Evolutionary conservation across 2,329 filamentous ascomycete species (phyloP).

Genomic region (Chaetomium sp.): DNA sequence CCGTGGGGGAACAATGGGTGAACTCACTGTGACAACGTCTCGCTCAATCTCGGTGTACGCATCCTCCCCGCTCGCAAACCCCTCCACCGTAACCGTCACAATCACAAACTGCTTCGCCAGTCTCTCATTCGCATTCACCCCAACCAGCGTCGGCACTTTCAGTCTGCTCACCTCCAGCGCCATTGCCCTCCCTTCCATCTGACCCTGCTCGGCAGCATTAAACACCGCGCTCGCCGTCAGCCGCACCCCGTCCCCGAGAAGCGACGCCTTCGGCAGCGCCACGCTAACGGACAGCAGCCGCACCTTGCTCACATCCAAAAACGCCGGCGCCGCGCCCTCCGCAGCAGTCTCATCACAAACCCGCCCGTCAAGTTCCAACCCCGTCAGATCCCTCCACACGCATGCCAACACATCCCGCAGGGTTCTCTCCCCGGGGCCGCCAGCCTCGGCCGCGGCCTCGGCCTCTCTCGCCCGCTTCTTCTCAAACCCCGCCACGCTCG

Average conservation of each 20-base stretch:
- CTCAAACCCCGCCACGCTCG: conserved; percentile 41
- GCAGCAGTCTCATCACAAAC: not conserved
- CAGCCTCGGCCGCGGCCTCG: too few species aligned
- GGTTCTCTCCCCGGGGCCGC: conserved; percentile 24
- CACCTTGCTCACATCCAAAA: conserved; percentile 45
- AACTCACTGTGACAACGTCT: conserved; percentile 61
- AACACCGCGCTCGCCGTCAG: conserved; percentile 52
- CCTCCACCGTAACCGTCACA: conserved; percentile 64
- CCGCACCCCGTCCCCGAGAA: conserved; percentile 63
- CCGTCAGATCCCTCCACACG: conserved; percentile 45
- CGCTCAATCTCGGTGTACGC: conserved; percentile 59
- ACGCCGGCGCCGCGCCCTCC: conserved; percentile 33
- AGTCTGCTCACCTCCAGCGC: conserved; percentile 58
- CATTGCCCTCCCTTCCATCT: conserved; percentile 37
- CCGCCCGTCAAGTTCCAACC: conserved; percentile 40
- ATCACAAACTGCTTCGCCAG: conserved; percentile 66
- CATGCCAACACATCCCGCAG: conserved; percentile 42
- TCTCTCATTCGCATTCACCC: conserved; percentile 73
- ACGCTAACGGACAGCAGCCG: conserved; percentile 56
- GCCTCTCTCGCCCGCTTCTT: conserved; percentile 26
- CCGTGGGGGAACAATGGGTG: conserved; percentile 19
- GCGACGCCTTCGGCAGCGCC: conserved; percentile 67
- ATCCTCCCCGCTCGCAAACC: conserved; percentile 49
- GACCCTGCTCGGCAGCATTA: conserved; percentile 26
- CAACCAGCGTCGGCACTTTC: conserved; percentile 67